These are phyloP conservation scores for Kernera saxatilis DNA, from an alignment of 345 rosid species.

Conservation along the genomic window DNA sequence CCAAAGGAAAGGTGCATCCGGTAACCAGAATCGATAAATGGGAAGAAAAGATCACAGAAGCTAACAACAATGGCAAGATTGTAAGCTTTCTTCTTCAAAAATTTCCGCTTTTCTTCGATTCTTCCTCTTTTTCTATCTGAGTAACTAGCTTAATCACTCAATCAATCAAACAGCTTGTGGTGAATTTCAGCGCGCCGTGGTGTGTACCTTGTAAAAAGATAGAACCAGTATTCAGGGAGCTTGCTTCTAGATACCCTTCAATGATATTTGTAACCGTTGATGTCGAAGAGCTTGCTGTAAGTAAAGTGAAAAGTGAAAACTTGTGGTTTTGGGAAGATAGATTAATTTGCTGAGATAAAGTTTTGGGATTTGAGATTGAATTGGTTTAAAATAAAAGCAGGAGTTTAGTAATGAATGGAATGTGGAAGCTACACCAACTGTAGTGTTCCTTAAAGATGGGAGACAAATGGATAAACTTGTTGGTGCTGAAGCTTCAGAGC, in stretches of 20 bases:
- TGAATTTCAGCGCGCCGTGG: conserved; percentile 62
- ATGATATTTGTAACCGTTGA: conserved; percentile 51
- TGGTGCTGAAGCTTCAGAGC: conserved; percentile 59
- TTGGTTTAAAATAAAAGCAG: conserved; percentile 26
- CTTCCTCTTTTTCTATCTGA: not conserved
- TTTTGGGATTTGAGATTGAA: not conserved
- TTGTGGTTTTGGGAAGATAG: not conserved
- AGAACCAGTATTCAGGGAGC: conserved; percentile 41
- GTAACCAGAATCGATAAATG: conserved; percentile 45
- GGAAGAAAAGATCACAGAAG: conserved; percentile 60
- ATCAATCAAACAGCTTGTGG: conserved; percentile 44
- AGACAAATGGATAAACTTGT: conserved; percentile 63
- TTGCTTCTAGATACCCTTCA: conserved; percentile 57
- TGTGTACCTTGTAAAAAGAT: conserved; percentile 58
- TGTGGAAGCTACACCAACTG: conserved; percentile 62
- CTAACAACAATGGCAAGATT: conserved; percentile 44
- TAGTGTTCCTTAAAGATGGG: conserved; percentile 58
- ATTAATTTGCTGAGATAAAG: not conserved
- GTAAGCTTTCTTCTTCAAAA: conserved; percentile 33
- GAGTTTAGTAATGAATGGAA: conserved; percentile 61
- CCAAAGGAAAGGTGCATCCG: conserved; percentile 43
- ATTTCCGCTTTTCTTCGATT: not conserved
- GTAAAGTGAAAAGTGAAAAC: conserved; percentile 13
- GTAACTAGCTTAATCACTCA: not conserved
- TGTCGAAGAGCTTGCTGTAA: conserved; percentile 60